A percentile compares a stretch with the other conserved stretches of the same genome.
Conservation (phyloP, 169 alveolate genomes). For the Besnoitia besnoiti region DNA sequence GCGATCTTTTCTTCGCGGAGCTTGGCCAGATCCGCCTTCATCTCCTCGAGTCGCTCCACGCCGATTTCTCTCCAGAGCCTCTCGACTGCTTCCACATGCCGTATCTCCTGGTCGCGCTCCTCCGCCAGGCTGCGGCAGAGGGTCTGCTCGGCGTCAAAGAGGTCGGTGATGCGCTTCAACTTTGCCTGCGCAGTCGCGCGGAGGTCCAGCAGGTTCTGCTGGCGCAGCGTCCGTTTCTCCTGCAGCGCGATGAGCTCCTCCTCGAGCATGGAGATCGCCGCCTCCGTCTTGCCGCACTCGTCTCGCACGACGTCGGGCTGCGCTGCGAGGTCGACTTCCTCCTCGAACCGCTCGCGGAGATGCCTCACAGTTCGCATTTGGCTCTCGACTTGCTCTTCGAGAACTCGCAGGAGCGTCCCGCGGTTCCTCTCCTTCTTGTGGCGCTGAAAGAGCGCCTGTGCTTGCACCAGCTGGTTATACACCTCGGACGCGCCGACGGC, state of each 20-base stretch:
- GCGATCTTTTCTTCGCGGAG: constrained; percentile 7
- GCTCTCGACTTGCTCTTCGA: not conserved
- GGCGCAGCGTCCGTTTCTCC: constrained; percentile 33
- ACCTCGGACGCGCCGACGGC: not conserved
- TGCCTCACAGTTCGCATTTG: not conserved
- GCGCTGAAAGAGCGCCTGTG: not conserved
- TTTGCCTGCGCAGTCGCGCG: not conserved
- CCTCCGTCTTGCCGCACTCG: constrained; percentile 61
- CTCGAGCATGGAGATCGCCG: constrained; percentile 53
- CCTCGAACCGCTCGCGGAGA: not conserved
- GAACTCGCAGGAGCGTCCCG: not conserved
- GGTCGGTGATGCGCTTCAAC: constrained; percentile 2
- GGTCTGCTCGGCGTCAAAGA: constrained; percentile 16
- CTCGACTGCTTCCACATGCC: not conserved
- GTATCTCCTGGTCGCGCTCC: not conserved
- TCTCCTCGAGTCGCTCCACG: not conserved
- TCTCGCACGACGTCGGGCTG: constrained; percentile 30
- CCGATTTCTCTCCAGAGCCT: not conserved
- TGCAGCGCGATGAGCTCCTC: constrained; percentile 48
- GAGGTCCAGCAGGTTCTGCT: constrained; percentile 20
- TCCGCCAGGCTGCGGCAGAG: not conserved
- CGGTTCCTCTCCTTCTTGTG: not conserved
- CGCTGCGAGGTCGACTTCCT: not conserved
- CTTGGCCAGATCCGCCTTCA: not conserved
- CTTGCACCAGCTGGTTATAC: not conserved